A percentile compares a stretch with the other conserved stretches of the same genome.
phyloP scores from a whole-genome alignment of 768 basidiomycete species.

The Atractiella rhizophila region DNA sequence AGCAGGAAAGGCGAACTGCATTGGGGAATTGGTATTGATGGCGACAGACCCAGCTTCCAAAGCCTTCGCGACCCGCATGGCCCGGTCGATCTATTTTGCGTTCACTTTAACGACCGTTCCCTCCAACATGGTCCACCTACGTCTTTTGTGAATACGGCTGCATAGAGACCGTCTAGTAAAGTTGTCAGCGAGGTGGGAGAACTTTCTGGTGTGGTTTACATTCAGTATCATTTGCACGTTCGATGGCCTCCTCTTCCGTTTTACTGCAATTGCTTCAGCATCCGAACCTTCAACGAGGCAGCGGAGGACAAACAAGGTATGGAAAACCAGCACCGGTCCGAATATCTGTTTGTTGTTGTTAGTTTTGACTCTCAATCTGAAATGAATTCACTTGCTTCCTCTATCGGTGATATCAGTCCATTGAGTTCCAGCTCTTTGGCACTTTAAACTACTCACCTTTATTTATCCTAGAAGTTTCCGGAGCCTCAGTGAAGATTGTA shows the following conservation, averaged over 20 bases:
- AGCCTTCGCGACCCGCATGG: constrained; percentile 1
- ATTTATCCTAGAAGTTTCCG: constrained; percentile 45
- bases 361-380: no score
- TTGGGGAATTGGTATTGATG: constrained; percentile 1
- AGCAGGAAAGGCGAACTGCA: background rate
- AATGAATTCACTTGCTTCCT: no score
- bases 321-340: constrained; percentile 34
- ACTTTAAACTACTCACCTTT: no score
- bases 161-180: constrained; percentile 1
- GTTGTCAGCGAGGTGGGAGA: no score
- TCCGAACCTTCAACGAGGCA: no score
- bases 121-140: no score
- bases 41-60: constrained; percentile 6
- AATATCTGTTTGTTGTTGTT: constrained; percentile 7
- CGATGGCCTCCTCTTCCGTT: constrained; percentile 22
- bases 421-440: no score
- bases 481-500: constrained; percentile 37
- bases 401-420: no score
- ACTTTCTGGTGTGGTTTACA: background rate
- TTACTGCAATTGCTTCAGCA: background rate
- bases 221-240: constrained; percentile 47
- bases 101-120: no score
- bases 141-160: constrained; percentile 5
- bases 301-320: constrained; percentile 47
- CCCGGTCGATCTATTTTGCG: no score